Base-by-base conservation (phyloP, 1,139 yeast genomes). In the Protomyces arabidopsidicola region DNA sequence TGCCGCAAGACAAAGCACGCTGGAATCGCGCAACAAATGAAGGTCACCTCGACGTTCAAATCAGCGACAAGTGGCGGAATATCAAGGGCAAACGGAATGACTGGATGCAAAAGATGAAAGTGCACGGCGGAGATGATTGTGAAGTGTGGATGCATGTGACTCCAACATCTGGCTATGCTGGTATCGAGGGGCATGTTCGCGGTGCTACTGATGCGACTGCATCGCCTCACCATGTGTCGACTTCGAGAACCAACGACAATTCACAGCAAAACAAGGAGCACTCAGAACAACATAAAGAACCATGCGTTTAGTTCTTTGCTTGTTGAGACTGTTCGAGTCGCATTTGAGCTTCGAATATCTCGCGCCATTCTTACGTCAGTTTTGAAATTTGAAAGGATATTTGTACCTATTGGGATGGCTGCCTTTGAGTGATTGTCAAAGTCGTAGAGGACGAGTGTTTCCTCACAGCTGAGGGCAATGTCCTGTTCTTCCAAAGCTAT, bases 21-120 rank as follows among this genome's bases (percentile, higher is more conserved):
- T 60, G 63, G 63, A 53, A 31, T 53, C 53, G 63, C 10, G 58
- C 58, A 6, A 36, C 48, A 20, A 50, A 60, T 31, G 63, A 53
- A 24, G 35, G 24, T 6, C 16, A 53, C 27, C 54, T 60, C 22
- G 45, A 53, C 24, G 53, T 53, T 2, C 63, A 39, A 10, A 53
- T 60, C 59, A 54, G 42, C 58, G 63, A 60, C 34, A 60, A 53
- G 39, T 60, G 63, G 63, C 58, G 63, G 3, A 53, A 58, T 38
- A 52, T 52, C 20, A n/a, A 51, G 24, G 56, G 62, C 22, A 52
- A 34, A 34, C 55, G 56, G 34, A 58, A 58, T 48, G 62, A 58
- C 45, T 58, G 62, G 62, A 34, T 48, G 27, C 38, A 20, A 2
- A 60, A 60, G 20, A 60, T 53, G 63, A 31, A 31, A 34, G 20